These are phyloP conservation scores for Salvia sclarea DNA, from an alignment of 305 asterid genomes.

Conservation along the genomic window DNA sequence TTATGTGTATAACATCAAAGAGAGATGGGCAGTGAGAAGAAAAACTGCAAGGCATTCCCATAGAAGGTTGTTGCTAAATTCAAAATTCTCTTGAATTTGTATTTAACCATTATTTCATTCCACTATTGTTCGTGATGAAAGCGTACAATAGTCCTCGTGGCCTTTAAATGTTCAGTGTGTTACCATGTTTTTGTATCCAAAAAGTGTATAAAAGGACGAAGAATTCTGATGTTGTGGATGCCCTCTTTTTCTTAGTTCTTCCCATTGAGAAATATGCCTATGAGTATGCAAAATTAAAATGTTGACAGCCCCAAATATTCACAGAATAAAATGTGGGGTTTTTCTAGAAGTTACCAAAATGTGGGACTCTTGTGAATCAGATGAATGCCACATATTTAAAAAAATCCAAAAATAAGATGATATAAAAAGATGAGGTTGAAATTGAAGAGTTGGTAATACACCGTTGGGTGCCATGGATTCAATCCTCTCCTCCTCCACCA, in stretches of 20 bases:
- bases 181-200: not conserved
- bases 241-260: not conserved
- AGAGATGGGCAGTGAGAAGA: constrained; percentile 74
- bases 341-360: constrained; percentile 17
- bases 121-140: not conserved
- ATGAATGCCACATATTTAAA: constrained; percentile 29
- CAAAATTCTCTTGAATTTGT: constrained; percentile 22
- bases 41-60: constrained; percentile 46
- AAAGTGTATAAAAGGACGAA: not conserved
- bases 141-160: not conserved
- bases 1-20: constrained; percentile 47
- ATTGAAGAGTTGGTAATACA: constrained; percentile 26
- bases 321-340: not conserved
- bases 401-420: not conserved
- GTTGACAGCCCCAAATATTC: constrained; percentile 12
- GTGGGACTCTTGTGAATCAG: constrained; percentile 35
- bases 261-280: not conserved
- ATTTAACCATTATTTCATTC: not conserved
- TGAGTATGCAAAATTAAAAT: too few species aligned
- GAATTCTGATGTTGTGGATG: too few species aligned
- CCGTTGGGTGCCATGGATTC: constrained; percentile 40
- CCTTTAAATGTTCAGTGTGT: not conserved
- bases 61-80: constrained; percentile 37
- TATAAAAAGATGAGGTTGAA: constrained; percentile 23
- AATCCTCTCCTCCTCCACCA: constrained; percentile 42